Conservation (phyloP, 768 basidiomycete species). For the Neoboletus magnificus region DNA sequence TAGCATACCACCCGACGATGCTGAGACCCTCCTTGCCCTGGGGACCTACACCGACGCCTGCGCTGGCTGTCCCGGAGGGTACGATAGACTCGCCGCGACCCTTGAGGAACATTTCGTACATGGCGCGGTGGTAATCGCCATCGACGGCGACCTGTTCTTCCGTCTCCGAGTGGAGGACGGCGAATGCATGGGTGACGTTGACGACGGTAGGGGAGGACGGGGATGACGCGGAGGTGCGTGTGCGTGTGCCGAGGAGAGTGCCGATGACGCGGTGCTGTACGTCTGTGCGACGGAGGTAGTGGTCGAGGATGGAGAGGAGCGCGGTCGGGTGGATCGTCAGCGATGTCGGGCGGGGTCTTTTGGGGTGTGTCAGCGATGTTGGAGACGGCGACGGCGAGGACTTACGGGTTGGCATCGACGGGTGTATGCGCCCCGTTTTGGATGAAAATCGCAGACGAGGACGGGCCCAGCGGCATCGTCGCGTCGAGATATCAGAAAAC, state of each 20-base stretch:
- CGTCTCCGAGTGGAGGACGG: slow-evolving; percentile 89
- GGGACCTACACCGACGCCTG: slow-evolving; percentile 18
- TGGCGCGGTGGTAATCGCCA: slow-evolving; percentile 91
- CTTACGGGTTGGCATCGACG: slow-evolving; percentile 36
- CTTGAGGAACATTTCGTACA: slow-evolving; percentile 79
- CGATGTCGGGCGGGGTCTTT: slow-evolving; percentile 64
- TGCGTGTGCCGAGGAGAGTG: slow-evolving; percentile 82
- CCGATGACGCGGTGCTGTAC: slow-evolving; percentile 89
- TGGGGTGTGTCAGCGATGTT: background rate
- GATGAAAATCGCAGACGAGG: slow-evolving; percentile 45
- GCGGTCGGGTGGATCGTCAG: slow-evolving; percentile 90
- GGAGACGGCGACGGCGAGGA: background rate
- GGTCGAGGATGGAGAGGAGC: slow-evolving; percentile 93
- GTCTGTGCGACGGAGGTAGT: slow-evolving; percentile 86
- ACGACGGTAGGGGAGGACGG: slow-evolving; percentile 32
- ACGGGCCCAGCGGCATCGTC: slow-evolving; percentile 48
- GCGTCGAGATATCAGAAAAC: slow-evolving; percentile 9
- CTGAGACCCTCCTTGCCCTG: slow-evolving; percentile 62
- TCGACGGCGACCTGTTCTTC: slow-evolving; percentile 93
- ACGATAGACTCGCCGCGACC: slow-evolving; percentile 52
- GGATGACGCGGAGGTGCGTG: slow-evolving; percentile 37
- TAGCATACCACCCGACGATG: slow-evolving; percentile 90
- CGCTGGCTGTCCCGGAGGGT: slow-evolving; percentile 9
- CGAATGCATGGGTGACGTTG: slow-evolving; percentile 82
- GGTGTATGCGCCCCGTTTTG: slow-evolving; percentile 32